Evolutionary conservation across 2,329 filamentous ascomycete genomes (phyloP).

Genomic region (Diplodia intermedia): DNA sequence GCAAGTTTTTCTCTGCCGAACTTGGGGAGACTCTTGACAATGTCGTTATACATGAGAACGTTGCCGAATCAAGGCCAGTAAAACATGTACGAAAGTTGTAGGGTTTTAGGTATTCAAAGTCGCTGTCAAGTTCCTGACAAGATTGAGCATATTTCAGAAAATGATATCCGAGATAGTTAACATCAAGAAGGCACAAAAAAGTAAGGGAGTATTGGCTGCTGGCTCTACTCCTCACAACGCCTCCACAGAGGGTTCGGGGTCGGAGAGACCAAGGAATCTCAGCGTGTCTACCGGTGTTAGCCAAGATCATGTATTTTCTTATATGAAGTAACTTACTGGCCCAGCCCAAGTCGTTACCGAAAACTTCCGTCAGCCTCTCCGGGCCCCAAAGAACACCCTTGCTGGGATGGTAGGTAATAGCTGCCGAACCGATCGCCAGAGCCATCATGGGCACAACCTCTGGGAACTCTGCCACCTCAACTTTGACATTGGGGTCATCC

Average conservation of each 20-base stretch:
- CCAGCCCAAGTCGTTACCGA: slow-evolving; percentile 69
- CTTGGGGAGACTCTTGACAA: too few species aligned
- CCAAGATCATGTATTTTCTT: too few species aligned
- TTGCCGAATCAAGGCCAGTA: too few species aligned
- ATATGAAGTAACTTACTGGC: slow-evolving; percentile 59
- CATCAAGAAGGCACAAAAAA: not conserved
- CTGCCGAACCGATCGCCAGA: slow-evolving; percentile 73
- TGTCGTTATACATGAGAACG: too few species aligned
- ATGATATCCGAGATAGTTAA: not conserved
- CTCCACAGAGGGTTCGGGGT: slow-evolving; percentile 10
- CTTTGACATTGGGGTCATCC: slow-evolving; percentile 38
- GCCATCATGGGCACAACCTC: slow-evolving; percentile 70
- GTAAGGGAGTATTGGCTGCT: not conserved
- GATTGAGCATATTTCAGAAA: not conserved
- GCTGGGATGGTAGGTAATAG: slow-evolving; percentile 66
- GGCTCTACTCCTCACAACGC: not conserved
- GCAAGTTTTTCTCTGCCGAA: too few species aligned
- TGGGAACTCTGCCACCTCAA: slow-evolving; percentile 41
- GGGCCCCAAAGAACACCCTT: slow-evolving; percentile 66
- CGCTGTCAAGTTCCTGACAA: too few species aligned
- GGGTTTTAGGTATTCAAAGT: too few species aligned
- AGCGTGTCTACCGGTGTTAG: slow-evolving; percentile 3
- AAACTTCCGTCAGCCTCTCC: slow-evolving; percentile 68
- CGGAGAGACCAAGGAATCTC: slow-evolving; percentile 14
- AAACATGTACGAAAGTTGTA: too few species aligned